Evolutionary conservation across 768 basidiomycete species (phyloP), one percentile per base, ranked within the genome.

Genomic region (Leccinum imitatum): DNA sequence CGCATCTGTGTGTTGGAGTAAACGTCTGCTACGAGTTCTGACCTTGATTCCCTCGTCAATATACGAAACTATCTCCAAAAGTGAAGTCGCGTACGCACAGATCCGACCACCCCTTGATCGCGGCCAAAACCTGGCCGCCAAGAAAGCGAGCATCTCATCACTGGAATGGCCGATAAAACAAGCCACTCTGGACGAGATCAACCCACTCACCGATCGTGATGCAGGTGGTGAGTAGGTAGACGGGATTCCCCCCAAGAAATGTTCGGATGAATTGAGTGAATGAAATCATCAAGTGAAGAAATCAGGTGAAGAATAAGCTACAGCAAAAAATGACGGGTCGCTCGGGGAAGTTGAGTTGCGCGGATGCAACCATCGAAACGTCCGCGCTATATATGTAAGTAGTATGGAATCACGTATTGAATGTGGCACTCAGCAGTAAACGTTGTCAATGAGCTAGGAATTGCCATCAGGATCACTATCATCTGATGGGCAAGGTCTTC

Each of bases 131-230:
- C 44, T 50, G 50, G 25, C 21, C 6, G 50, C 50, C 8, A 57
- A 19, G 25, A 60, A 30, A 23, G 59, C 44, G 8, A 65, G 27
- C 1, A 50, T 27, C 7, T 27, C 27, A 27, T 19, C 4, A 57
- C 63, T 61, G 21, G 3, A 39, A 48, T 21, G 48, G 44, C 6
- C 17, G 17, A 13, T 47, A 47, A 47, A 31, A 44, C 0, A 1
- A 2, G 23, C 4, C n/a, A 14, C 41, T 23, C 1, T 10, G 15
- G 17, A 46, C 11, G 14, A 13, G 11, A 3, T 6, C 3, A 14
- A 7, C 7, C 8, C 44, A 17, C 63, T 50, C 54, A 64, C 63
- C 17, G 10, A 64, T 56, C 19, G 19, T 46, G 33, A 60, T 5
- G 14, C 23, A 48, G 21, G 37, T 19, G 11, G 10, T 3, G 9